These are phyloP conservation scores for Phytopythium cucurbitacearum DNA, from an alignment of 352 stramenopile genomes.

Conservation along the genomic window DNA sequence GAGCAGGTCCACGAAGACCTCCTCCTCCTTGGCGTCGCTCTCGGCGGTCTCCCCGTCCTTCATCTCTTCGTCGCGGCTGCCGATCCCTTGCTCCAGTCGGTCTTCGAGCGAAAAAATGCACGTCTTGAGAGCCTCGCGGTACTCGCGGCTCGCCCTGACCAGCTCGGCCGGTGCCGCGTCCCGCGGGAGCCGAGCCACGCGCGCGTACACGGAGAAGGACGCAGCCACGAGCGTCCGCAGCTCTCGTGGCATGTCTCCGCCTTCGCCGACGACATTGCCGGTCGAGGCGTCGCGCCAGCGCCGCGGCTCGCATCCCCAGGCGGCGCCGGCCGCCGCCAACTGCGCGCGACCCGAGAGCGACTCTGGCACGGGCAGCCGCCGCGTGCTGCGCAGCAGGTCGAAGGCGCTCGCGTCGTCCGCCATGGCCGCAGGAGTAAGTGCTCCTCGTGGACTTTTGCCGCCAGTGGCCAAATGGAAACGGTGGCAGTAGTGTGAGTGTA, in stretches of 20 bases:
- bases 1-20: conserved; percentile 55
- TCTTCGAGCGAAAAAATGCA: conserved; percentile 67
- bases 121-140: conserved; percentile 64
- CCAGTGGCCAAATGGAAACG: too few relatives aligned
- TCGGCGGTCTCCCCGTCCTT: not conserved
- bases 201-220: conserved; percentile 59
- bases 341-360: conserved; percentile 7
- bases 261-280: not conserved
- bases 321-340: conserved; percentile 16
- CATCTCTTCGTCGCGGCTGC: conserved; percentile 6
- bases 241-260: conserved; percentile 38
- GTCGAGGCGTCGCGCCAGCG: conserved; percentile 27
- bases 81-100: conserved; percentile 22
- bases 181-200: conserved; percentile 15
- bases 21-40: conserved; percentile 24
- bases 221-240: conserved; percentile 49
- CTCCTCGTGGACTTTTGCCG: not conserved
- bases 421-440: not conserved
- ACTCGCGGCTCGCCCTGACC: conserved; percentile 56
- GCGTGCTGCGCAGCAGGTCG: conserved; percentile 41
- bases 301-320: conserved; percentile 50
- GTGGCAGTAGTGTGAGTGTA: too few relatives aligned
- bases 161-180: conserved; percentile 17
- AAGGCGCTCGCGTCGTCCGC: conserved; percentile 21
- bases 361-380: conserved; percentile 34